phyloP scores from a whole-genome alignment of 441 rosid species.

The Corymbia calophylla region DNA sequence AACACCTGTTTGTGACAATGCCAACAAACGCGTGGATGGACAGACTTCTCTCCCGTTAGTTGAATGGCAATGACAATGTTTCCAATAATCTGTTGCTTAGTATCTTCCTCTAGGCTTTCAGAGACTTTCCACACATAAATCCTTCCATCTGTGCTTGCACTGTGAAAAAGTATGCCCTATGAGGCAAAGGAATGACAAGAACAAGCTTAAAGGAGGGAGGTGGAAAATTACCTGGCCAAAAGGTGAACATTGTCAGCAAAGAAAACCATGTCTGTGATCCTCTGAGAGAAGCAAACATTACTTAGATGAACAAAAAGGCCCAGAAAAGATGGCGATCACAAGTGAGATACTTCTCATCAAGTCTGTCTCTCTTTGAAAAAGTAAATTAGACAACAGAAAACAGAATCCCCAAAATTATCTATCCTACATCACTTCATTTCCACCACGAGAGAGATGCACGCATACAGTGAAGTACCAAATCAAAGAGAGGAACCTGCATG shows the following conservation, averaged over 20 bases:
- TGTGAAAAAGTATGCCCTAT: conserved; percentile 20
- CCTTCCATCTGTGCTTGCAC: conserved; percentile 77
- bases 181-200: conserved; percentile 3
- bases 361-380: neutral
- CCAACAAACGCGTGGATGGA: conserved; percentile 93
- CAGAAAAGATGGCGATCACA: neutral
- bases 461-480: neutral
- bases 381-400: neutral
- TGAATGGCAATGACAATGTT: conserved; percentile 61
- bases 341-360: neutral
- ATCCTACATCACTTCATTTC: neutral
- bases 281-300: conserved; percentile 23
- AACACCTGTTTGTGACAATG: conserved; percentile 85
- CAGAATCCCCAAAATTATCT: neutral
- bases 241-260: conserved; percentile 91
- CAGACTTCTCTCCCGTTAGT: conserved; percentile 37
- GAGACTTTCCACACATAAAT: conserved; percentile 66
- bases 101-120: conserved; percentile 82
- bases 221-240: conserved; percentile 68
- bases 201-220: neutral
- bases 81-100: conserved; percentile 69
- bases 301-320: neutral
- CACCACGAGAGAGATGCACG: neutral
- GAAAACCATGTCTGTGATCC: conserved; percentile 90
- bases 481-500: neutral